Percentiles rank a stretch among this genome's conserved stretches.
Conservation (phyloP, 2,329 filamentous ascomycete species). For the Trichophyton verrucosum region DNA sequence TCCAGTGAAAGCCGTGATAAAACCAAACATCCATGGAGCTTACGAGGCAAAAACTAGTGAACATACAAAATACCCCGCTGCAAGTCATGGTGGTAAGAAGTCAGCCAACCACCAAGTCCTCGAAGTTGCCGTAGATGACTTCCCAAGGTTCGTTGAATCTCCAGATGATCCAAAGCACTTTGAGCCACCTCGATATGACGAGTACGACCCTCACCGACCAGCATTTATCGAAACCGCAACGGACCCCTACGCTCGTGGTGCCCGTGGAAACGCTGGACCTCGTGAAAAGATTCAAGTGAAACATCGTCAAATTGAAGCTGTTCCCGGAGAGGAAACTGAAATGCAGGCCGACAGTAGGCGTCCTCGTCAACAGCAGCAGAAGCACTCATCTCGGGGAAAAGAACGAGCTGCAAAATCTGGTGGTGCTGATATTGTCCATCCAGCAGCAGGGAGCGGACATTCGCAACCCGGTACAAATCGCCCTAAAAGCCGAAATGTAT, state of each 20-base stretch:
- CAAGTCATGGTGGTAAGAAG: constrained; percentile 1
- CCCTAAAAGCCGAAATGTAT: constrained; percentile 15
- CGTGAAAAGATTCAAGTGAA: not conserved
- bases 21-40: not conserved
- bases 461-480: not conserved
- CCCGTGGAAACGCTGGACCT: not conserved
- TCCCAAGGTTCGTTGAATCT: constrained; percentile 15
- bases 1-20: not conserved
- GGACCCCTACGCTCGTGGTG: constrained; percentile 6
- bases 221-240: constrained; percentile 16
- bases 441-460: not conserved
- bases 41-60: constrained; percentile 1
- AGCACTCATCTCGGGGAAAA: not conserved
- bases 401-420: not conserved
- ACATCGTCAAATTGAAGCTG: not conserved
- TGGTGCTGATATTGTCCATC: not conserved
- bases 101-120: constrained; percentile 4
- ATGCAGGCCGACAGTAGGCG: not conserved
- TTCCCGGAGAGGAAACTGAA: not conserved
- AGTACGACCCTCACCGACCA: constrained; percentile 38
- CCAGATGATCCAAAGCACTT: constrained; percentile 15
- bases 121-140: constrained; percentile 15
- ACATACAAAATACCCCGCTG: not conserved
- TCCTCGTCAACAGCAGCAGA: not conserved
- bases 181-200: constrained; percentile 32